These are phyloP conservation scores for Carpinus viminea DNA, from an alignment of 306 rosid genomes.

Conservation along the genomic window DNA sequence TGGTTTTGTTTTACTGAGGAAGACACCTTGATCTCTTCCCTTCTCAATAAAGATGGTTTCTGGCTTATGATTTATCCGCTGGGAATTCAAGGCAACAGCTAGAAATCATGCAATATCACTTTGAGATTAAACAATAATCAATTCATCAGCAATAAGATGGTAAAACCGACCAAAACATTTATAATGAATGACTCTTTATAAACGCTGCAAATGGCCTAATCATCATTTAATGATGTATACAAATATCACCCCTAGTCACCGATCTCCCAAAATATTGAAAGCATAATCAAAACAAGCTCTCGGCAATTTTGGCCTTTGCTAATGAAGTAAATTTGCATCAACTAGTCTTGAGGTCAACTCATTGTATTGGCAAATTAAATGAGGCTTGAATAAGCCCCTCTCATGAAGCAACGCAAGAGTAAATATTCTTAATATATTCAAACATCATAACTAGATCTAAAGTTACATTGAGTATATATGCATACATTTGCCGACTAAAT, in stretches of 20 bases:
- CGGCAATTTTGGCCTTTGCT: no score
- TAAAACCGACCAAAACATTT: background rate
- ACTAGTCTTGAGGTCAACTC: background rate
- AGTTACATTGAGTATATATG: no score
- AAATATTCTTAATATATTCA: no score
- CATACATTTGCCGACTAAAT: no score
- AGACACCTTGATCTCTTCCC: slow-evolving; percentile 17
- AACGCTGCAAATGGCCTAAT: background rate
- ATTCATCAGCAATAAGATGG: background rate
- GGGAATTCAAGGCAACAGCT: no score
- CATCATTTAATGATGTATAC: background rate
- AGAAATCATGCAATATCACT: background rate
- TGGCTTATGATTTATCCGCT: background rate
- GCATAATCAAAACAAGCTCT: background rate
- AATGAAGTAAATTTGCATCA: background rate
- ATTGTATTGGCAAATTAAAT: no score
- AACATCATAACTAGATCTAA: no score
- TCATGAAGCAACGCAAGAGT: no score
- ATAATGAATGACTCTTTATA: background rate
- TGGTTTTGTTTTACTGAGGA: slow-evolving; percentile 26
- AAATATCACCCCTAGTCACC: no score
- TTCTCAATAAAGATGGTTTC: slow-evolving; percentile 28
- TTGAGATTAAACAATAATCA: background rate
- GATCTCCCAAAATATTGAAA: no score
- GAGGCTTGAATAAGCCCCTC: no score